phyloP scores from a whole-genome alignment of 1,139 yeast species.

The Suhomyces anneliseae region DNA sequence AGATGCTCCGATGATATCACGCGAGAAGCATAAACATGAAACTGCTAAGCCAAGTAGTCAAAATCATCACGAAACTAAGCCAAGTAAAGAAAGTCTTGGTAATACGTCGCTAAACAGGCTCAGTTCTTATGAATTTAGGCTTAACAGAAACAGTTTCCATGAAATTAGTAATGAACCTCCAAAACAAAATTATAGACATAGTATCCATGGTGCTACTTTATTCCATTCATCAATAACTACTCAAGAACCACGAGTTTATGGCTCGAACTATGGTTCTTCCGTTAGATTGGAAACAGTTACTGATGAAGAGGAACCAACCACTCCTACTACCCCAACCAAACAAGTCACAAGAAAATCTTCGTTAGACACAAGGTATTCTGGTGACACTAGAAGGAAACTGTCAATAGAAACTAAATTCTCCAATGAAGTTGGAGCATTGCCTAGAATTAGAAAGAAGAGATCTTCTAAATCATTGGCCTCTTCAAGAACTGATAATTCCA shows the following conservation, averaged over 20 bases:
- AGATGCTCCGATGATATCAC: constrained; percentile 4
- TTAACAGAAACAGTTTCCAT: background rate
- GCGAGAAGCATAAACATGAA: background rate
- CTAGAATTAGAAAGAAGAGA: background rate
- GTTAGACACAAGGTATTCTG: background rate
- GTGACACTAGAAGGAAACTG: background rate
- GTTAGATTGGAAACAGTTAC: constrained; percentile 1
- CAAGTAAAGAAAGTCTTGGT: too few relatives aligned
- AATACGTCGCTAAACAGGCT: too few relatives aligned
- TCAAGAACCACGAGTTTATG: background rate
- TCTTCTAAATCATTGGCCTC: background rate
- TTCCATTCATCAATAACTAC: background rate
- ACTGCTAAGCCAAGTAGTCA: too few relatives aligned
- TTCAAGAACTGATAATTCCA: background rate
- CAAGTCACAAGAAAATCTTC: background rate
- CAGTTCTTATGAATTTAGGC: background rate
- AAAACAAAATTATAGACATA: constrained; percentile 1
- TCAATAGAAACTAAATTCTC: background rate
- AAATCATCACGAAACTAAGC: too few relatives aligned
- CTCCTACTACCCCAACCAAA: constrained; percentile 1
- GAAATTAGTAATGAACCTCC: background rate
- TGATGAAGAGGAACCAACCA: constrained; percentile 4
- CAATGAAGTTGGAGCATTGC: background rate
- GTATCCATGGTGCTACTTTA: constrained; percentile 2
- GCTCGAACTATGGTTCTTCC: background rate